These are phyloP conservation scores for barley (Hordeum vulgare) DNA, from an alignment of 176 grass and related monocot genomes.

Conservation along the genomic window DNA sequence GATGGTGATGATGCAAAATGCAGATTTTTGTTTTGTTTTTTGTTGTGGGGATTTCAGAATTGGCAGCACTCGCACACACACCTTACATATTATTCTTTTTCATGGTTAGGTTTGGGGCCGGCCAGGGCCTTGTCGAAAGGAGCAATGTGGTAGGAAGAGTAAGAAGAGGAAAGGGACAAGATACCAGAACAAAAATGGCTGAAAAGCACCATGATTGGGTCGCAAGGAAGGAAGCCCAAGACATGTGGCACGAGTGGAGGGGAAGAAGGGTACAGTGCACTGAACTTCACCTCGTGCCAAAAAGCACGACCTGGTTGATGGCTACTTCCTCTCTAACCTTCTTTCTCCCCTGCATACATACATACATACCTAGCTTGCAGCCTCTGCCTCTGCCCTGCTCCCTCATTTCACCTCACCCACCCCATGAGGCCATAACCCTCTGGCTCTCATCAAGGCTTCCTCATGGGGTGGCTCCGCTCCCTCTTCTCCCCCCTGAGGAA, in stretches of 20 bases:
- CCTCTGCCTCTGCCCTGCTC: background rate
- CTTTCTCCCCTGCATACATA: background rate
- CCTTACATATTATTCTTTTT: conserved; percentile 8
- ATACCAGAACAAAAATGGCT: conserved; percentile 52
- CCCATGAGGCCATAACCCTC: conserved; percentile 11
- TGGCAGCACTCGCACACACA: background rate
- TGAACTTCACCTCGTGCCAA: conserved; percentile 58
- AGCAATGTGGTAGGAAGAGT: conserved; percentile 48
- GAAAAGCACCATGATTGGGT: conserved; percentile 35
- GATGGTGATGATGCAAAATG: background rate
- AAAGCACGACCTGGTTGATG: conserved; percentile 49
- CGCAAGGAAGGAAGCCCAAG: conserved; percentile 41
- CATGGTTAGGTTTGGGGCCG: conserved; percentile 21
- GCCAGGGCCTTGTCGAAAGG: conserved; percentile 17
- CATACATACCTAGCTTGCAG: background rate
- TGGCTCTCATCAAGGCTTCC: conserved; percentile 10
- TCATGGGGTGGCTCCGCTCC: conserved; percentile 77
- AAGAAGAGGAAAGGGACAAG: conserved; percentile 50
- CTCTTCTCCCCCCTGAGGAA: conserved; percentile 66
- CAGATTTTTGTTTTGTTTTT: background rate
- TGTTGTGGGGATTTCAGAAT: background rate
- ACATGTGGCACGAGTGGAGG: conserved; percentile 15
- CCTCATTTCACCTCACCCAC: background rate
- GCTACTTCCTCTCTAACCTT: conserved; percentile 33
- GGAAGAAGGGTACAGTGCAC: conserved; percentile 35